phyloP scores from a whole-genome alignment of 2,329 filamentous ascomycete genomes.

The Cladosporium halotolerans region DNA sequence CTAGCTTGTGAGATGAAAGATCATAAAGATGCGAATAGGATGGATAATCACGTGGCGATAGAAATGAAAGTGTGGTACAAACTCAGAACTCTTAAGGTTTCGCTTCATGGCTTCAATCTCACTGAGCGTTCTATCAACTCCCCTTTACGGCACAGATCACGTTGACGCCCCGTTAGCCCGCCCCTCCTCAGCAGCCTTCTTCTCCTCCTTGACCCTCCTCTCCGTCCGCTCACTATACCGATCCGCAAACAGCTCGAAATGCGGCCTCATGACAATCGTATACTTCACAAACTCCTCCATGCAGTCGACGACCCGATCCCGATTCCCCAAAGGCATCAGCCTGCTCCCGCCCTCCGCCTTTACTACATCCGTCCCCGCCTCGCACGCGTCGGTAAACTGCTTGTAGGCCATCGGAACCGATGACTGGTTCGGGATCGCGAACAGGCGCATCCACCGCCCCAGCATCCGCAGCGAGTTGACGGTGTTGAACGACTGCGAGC shows the following conservation, averaged over 20 bases:
- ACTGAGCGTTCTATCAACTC: too few relatives aligned
- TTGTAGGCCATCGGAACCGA: conserved; percentile 59
- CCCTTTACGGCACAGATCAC: too few relatives aligned
- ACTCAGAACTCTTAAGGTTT: too few relatives aligned
- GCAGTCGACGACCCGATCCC: conserved; percentile 27
- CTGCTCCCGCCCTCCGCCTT: conserved; percentile 23
- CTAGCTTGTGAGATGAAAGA: too few relatives aligned
- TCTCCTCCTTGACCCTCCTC: conserved; percentile 2
- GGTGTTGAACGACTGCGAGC: conserved; percentile 61
- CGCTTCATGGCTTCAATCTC: too few relatives aligned
- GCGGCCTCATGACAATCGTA: conserved; percentile 57
- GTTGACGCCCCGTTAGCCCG: too few relatives aligned
- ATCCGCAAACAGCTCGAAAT: conserved; percentile 56
- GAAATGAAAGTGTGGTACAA: too few relatives aligned
- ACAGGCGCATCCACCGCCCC: conserved; percentile 50
- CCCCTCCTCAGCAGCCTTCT: neutral
- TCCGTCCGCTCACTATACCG: conserved; percentile 52
- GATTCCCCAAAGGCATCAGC: conserved; percentile 21
- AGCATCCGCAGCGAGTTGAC: conserved; percentile 60
- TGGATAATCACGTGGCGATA: too few relatives aligned
- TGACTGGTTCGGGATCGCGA: conserved; percentile 57
- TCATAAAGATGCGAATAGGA: too few relatives aligned
- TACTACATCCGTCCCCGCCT: conserved; percentile 25
- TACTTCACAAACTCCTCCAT: conserved; percentile 69
- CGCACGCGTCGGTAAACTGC: conserved; percentile 40